phyloP scores from a whole-genome alignment of 2,329 filamentous ascomycete genomes.

The Penicillium sp. region DNA sequence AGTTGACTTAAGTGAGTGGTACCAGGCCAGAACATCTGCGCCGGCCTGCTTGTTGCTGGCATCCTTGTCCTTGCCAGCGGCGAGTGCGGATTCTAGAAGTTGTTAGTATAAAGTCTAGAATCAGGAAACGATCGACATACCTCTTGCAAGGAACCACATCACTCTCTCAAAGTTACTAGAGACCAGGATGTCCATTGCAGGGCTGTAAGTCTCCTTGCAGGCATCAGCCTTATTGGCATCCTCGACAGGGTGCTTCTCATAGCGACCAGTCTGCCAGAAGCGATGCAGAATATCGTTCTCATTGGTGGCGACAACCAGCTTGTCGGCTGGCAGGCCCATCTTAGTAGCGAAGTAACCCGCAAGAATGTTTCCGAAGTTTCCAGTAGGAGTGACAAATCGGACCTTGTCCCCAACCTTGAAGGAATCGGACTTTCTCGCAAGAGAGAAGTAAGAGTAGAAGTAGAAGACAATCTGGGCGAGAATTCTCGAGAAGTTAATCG shows the following conservation, averaged over 20 bases:
- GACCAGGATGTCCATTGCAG: constrained; percentile 97
- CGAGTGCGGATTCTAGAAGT: neutral
- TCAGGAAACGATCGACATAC: neutral
- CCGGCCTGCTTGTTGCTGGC: constrained; percentile 53
- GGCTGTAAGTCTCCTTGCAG: constrained; percentile 87
- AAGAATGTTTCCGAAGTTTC: constrained; percentile 95
- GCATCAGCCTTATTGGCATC: constrained; percentile 51
- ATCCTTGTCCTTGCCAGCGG: neutral
- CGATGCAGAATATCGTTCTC: constrained; percentile 92
- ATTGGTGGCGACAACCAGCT: constrained; percentile 90
- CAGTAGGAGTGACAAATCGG: constrained; percentile 87
- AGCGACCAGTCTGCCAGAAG: constrained; percentile 83
- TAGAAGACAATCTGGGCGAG: constrained; percentile 97
- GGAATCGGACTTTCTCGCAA: constrained; percentile 60
- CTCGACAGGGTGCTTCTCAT: constrained; percentile 75
- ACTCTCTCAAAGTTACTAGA: constrained; percentile 96
- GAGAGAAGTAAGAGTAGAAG: constrained; percentile 88
- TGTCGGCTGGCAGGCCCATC: constrained; percentile 86
- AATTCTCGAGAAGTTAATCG: constrained; percentile 73
- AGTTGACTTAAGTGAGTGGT: constrained; percentile 73
- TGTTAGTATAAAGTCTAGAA: neutral
- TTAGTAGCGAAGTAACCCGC: constrained; percentile 83
- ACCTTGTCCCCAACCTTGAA: constrained; percentile 59
- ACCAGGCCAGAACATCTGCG: constrained; percentile 76
- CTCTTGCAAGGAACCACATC: constrained; percentile 75